phyloP scores from a whole-genome alignment of 805 yeast genomes.

The Yarrowia keelungensis region DNA sequence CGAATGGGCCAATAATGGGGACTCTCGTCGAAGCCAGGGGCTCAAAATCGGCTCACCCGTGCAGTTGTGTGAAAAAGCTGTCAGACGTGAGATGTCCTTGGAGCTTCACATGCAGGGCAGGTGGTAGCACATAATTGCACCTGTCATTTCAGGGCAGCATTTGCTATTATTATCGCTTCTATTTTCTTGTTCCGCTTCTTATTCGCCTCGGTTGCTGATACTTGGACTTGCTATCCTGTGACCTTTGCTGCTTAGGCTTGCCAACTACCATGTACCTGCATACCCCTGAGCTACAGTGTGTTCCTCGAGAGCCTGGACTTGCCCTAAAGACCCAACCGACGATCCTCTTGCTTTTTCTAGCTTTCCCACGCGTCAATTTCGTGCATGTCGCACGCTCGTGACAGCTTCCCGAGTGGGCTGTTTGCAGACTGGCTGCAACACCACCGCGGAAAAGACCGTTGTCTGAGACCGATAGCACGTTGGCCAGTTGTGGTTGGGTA shows the following conservation, averaged over 20 bases:
- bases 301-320: constrained; percentile 13
- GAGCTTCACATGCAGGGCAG: constrained; percentile 11
- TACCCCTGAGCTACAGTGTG: constrained; percentile 6
- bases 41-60: neutral
- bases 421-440: constrained; percentile 11
- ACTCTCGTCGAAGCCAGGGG: neutral
- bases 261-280: constrained; percentile 27
- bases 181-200: neutral
- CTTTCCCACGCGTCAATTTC: constrained; percentile 17
- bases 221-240: constrained; percentile 9
- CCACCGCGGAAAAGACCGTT: constrained; percentile 11
- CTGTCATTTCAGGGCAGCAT: neutral
- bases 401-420: constrained; percentile 27
- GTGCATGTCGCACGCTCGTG: constrained; percentile 9
- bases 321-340: neutral
- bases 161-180: neutral
- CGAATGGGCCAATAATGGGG: constrained; percentile 8
- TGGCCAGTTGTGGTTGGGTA: neutral
- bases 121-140: neutral
- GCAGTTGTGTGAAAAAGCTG: neutral
- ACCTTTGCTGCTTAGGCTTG: constrained; percentile 4
- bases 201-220: neutral
- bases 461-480: constrained; percentile 14
- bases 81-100: neutral
- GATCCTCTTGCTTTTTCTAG: constrained; percentile 12